Evolutionary conservation across 768 basidiomycete genomes (phyloP), one percentile per base, ranked within the genome.

Genomic region (Tylopilus sp.): DNA sequence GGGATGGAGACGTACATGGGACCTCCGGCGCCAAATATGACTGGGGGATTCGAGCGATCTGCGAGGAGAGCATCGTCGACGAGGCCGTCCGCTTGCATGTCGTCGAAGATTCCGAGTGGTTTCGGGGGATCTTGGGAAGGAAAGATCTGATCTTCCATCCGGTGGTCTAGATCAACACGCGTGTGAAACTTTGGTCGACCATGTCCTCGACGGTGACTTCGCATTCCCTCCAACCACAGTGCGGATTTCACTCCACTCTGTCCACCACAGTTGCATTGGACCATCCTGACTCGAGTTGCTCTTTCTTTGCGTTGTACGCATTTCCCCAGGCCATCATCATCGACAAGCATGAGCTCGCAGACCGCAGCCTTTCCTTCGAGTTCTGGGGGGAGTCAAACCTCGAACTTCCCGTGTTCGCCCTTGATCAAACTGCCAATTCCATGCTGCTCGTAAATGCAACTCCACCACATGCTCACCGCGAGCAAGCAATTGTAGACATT

Each of bases 1-100:
- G 48, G 13, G 37, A 38, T 14, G 25, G 9, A 22, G 13, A 71
- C 80, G 65, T 53, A 89, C 87, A 87, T 82, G n/a, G 84, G 81
- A 6, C 88, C 87, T 16, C 85, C 86, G 48, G 88, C 89, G 19
- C 85, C 84, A 63, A 90, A 90, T 38, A 77, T 67, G 42, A 77
- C 75, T 6, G 86, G 87, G 4, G 78, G 84, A 19, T 49, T 57
- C 33, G 52, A 48, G 10, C 52, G 59, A 56, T 60, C 64, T 19
- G 50, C 38, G 24, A 47, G 54, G 26, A 57, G 49, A 45, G 47
- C 26, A 25, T 48, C 56, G 41, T 65, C 57, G 41, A 54, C 36
- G 47, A 43, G 46, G 37, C 52, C 44, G 8, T 62, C 63, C 14
- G 25, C 48, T 51, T 57, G 60, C 68, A 70, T 71, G 19, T 62